These are phyloP conservation scores for Fonsecaea pugnacius DNA, from an alignment of 2,329 filamentous ascomycete species.

Conservation along the genomic window DNA sequence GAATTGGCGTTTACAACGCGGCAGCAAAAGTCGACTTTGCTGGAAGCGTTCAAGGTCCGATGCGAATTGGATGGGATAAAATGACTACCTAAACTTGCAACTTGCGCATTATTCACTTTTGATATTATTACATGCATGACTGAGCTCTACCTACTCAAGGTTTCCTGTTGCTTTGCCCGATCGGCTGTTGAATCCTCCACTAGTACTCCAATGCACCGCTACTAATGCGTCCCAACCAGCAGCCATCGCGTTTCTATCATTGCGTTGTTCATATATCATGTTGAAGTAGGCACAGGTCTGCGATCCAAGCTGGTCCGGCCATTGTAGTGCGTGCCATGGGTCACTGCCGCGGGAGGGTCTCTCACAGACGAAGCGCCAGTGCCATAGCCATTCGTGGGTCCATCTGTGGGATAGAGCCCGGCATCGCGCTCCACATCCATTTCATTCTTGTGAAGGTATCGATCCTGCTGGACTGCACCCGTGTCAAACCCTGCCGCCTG, in stretches of 20 bases:
- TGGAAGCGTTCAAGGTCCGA: slow-evolving; percentile 23
- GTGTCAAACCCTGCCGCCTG: slow-evolving; percentile 33
- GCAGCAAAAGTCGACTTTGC: slow-evolving; percentile 16
- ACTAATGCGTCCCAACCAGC: not conserved
- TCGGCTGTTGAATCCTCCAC: not conserved
- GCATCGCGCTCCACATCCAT: slow-evolving; percentile 15
- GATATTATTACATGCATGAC: not conserved
- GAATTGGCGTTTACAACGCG: slow-evolving; percentile 26
- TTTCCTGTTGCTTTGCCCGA: not conserved
- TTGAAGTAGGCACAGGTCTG: slow-evolving; percentile 22
- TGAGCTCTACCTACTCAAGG: not conserved
- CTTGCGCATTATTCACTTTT: not conserved
- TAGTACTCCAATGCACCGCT: not conserved
- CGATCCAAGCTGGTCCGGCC: slow-evolving; percentile 19
- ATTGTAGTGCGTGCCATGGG: slow-evolving; percentile 7
- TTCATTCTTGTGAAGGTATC: slow-evolving; percentile 6
- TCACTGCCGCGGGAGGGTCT: slow-evolving; percentile 1
- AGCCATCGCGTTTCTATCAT: not conserved
- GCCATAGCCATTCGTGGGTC: slow-evolving; percentile 10
- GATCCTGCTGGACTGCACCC: slow-evolving; percentile 22
- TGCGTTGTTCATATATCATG: not conserved
- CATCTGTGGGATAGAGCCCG: slow-evolving; percentile 13
- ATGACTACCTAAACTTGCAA: not conserved
- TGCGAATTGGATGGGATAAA: not conserved
- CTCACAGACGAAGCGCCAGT: slow-evolving; percentile 14